Conservation (phyloP, 805 yeast species). For the Candida hungchunana region DNA sequence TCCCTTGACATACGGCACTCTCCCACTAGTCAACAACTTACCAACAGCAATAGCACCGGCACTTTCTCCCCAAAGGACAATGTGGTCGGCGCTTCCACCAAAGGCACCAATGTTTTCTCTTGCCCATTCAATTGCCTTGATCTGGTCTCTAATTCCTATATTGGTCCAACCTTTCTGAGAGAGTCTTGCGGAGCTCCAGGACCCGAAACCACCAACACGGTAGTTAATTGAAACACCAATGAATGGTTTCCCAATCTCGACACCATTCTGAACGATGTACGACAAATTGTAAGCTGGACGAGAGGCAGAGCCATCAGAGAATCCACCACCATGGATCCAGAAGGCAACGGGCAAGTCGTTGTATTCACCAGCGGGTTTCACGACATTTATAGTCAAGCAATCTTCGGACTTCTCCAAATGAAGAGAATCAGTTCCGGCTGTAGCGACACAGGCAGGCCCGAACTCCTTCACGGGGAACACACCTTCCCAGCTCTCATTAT, state of each 20-base stretch:
- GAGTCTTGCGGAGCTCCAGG: conserved; percentile 25
- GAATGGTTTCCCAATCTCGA: conserved; percentile 21
- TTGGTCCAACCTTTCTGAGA: conserved; percentile 27
- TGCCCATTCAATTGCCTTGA: conserved; percentile 33
- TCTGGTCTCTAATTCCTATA: conserved; percentile 34
- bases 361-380: conserved; percentile 20
- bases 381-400: conserved; percentile 29
- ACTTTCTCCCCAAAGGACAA: conserved; percentile 35
- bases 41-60: conserved; percentile 32
- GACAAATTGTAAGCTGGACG: conserved; percentile 18
- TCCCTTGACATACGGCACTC: conserved; percentile 15
- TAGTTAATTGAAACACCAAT: conserved; percentile 36
- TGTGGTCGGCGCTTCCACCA: conserved; percentile 33
- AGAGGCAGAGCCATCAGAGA: conserved; percentile 25
- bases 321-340: conserved; percentile 37
- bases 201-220: conserved; percentile 35
- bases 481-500: conserved; percentile 15
- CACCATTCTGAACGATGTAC: conserved; percentile 16
- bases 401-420: conserved; percentile 25
- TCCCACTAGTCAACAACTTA: conserved; percentile 9
- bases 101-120: conserved; percentile 30
- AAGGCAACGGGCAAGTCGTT: conserved; percentile 27
- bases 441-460: conserved; percentile 24
- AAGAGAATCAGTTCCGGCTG: conserved; percentile 10
- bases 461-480: conserved; percentile 18